Evolutionary conservation across 148 eudicot species (phyloP).

Genomic region (Talinum fruticosum): DNA sequence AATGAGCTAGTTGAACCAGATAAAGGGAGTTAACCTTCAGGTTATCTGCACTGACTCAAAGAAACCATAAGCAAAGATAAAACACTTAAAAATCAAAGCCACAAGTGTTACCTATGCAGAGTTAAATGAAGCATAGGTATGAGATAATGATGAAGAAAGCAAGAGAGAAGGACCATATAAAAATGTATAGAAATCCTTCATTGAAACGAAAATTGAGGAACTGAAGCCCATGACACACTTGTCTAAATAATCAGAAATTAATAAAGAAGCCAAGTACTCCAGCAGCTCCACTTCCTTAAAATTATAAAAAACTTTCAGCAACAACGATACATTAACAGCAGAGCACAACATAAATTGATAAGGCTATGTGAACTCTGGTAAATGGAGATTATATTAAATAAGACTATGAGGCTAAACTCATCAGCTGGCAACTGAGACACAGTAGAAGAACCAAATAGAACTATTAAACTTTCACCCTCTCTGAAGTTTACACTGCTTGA

Average conservation of each 20-base stretch:
- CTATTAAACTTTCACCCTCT: neutral
- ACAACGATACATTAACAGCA: neutral
- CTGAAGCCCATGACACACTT: conserved; percentile 5
- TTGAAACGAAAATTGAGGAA: neutral
- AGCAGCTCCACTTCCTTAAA: conserved; percentile 4
- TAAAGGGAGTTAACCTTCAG: neutral
- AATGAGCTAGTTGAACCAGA: neutral
- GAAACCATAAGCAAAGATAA: neutral
- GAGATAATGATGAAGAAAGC: neutral
- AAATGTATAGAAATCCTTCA: neutral
- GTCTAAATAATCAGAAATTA: neutral
- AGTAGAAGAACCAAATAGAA: neutral
- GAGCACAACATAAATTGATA: neutral
- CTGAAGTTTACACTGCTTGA: neutral
- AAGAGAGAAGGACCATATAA: conserved; percentile 6
- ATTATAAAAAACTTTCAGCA: neutral
- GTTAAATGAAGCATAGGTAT: neutral
- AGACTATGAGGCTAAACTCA: neutral
- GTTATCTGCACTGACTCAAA: neutral
- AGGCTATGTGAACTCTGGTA: neutral
- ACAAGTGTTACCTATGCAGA: neutral
- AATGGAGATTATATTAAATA: neutral
- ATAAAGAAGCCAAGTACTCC: neutral
- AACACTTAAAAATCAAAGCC: neutral
- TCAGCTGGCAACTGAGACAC: neutral